Conservation (phyloP, 2,329 filamentous ascomycete genomes). For the Stagonosporopsis vannaccii region DNA sequence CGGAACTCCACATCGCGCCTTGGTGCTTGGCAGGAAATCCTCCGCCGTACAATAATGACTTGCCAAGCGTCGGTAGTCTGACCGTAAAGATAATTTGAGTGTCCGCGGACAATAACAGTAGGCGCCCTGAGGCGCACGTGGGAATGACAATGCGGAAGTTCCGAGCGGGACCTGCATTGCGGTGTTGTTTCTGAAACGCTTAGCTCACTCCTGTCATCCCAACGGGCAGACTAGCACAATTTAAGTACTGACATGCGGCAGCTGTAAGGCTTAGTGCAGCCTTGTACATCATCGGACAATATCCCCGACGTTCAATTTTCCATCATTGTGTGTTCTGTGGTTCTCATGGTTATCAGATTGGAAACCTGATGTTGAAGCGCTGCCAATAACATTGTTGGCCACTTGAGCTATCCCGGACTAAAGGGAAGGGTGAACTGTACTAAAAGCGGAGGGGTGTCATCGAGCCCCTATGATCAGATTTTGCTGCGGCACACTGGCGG, state of each 20-base stretch:
- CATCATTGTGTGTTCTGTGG: neutral
- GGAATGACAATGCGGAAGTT: neutral
- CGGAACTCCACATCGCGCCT: conserved; percentile 18
- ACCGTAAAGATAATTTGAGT: neutral
- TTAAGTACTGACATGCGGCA: conserved; percentile 9
- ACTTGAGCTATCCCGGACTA: neutral
- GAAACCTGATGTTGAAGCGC: too few relatives aligned
- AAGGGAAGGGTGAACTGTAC: neutral
- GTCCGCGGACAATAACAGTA: neutral
- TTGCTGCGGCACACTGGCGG: neutral
- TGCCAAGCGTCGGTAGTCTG: neutral
- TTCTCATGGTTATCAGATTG: neutral
- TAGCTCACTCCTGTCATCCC: conserved; percentile 15
- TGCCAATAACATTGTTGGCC: neutral
- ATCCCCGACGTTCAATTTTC: conserved; percentile 22
- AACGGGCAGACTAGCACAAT: conserved; percentile 1
- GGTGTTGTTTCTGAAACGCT: conserved; percentile 22
- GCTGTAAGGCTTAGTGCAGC: conserved; percentile 23
- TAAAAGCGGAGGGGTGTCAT: neutral
- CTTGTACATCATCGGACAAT: conserved; percentile 12
- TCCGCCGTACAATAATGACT: conserved; percentile 14
- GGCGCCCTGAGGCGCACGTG: conserved; percentile 7
- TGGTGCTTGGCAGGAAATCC: conserved; percentile 16
- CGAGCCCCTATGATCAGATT: neutral
- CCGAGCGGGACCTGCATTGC: neutral